phyloP scores from a whole-genome alignment of 2,329 filamentous ascomycete genomes.

The Camillea tinctor region DNA sequence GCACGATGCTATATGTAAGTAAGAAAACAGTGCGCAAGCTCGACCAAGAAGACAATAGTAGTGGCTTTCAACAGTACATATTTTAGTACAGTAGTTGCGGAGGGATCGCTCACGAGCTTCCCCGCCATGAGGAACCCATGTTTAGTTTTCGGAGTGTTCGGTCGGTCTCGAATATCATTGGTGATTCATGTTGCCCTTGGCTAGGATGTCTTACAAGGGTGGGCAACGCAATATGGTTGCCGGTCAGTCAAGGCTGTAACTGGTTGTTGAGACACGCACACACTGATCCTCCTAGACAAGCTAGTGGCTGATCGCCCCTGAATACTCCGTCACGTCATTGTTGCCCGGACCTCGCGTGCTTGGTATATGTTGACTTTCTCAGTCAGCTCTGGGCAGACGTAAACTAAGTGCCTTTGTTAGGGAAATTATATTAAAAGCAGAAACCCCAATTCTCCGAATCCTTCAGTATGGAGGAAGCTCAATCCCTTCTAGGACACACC shows the following conservation, averaged over 20 bases:
- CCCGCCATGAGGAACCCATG: background rate
- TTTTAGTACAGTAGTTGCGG: background rate
- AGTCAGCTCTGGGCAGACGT: background rate
- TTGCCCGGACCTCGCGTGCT: background rate
- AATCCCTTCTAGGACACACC: conserved; percentile 14
- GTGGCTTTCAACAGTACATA: background rate
- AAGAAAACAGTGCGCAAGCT: too few species aligned
- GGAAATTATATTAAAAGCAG: background rate
- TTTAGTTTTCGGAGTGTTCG: background rate
- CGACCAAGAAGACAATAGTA: too few species aligned
- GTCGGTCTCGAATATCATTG: background rate
- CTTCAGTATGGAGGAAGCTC: conserved; percentile 16
- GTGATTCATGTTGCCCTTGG: background rate
- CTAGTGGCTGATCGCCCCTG: background rate
- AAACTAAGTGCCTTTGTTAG: background rate
- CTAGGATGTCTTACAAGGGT: background rate
- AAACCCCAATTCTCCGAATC: background rate
- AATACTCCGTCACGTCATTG: background rate
- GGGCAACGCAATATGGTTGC: background rate
- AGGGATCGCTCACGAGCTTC: background rate
- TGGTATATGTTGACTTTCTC: background rate
- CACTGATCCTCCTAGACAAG: background rate
- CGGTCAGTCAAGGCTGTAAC: background rate
- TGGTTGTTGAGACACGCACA: background rate
- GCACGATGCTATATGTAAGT: too few species aligned